phyloP scores from a whole-genome alignment of 805 yeast species.

The Zygotorulaspora sp. region DNA sequence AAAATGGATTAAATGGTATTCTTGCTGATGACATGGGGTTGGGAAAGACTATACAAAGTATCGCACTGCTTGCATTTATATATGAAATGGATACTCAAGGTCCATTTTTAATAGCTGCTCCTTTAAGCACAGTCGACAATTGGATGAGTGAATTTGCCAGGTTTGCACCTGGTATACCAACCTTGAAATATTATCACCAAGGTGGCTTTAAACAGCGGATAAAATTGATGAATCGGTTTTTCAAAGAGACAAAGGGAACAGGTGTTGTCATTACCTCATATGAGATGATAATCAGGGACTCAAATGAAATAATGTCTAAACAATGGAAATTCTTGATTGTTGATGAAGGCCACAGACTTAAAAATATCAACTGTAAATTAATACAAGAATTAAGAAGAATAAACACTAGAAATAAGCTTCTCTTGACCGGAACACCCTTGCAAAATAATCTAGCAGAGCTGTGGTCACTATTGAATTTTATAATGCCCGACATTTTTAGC shows the following conservation, averaged over 20 bases:
- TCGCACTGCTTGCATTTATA: conserved; percentile 69
- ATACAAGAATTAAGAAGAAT: conserved; percentile 67
- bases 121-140: conserved; percentile 78
- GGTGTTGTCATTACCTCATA: conserved; percentile 75
- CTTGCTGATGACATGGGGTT: conserved; percentile 97
- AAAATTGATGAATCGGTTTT: conserved; percentile 38
- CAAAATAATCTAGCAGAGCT: conserved; percentile 87
- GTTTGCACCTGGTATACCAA: conserved; percentile 69
- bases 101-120: conserved; percentile 75
- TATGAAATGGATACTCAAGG: conserved; percentile 75
- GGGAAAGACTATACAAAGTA: conserved; percentile 89
- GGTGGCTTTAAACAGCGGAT: conserved; percentile 41
- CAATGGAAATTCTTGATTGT: conserved; percentile 83
- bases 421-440: conserved; percentile 93
- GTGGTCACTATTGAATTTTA: conserved; percentile 88
- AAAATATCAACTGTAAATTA: conserved; percentile 74
- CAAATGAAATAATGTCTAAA: conserved; percentile 45
- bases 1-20: conserved; percentile 92
- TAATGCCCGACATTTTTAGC: conserved; percentile 87
- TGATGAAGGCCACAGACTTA: conserved; percentile 93
- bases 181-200: conserved; percentile 59
- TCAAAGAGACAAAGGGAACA: conserved; percentile 35
- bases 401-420: conserved; percentile 61
- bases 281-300: conserved; percentile 73
- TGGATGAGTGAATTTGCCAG: conserved; percentile 71